Evolutionary conservation across 805 yeast species (phyloP), one percentile per base, ranked within the genome.

Genomic region (Kodamaea nitidulidarum): DNA sequence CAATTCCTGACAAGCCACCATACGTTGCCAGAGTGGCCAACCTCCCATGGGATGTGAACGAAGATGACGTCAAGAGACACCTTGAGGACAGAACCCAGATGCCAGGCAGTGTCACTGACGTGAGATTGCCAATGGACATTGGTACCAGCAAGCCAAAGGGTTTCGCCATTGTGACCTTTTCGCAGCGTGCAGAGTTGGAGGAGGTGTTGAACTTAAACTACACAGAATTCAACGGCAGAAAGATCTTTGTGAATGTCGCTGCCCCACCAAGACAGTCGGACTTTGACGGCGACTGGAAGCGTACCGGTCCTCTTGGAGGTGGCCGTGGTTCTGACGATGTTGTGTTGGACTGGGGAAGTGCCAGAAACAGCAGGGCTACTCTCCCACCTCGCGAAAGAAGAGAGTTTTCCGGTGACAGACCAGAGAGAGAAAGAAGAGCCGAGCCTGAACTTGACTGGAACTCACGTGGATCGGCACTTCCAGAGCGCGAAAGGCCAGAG

Each of bases 1-100:
- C 96, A 31, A 73, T 93, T 44, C 99, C 99, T 33, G 91, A 88
- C 52, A 74, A 67, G 38, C 88, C 97, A 14, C 99, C 99, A 39
- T 93, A 65, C 73, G 83, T 85, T 54, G 97, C 96, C n/a, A 79
- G 87, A 60, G 73, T 91, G 49, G 78, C 78, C 58, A 88, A 90
- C 67, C 76, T 93, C 56, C 87, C 96, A 44, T 84, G 85, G 81
- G 90, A 84, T 42, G 75, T 78, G 32, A 62, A 70, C 34, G 97
- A 91, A 61, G 78, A 71, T 26, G 76, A 71, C 38, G 70, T 84
- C 42, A 67, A 61, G 38, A 75, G 73, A 17, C 84, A 82, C 70
- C 74, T 84, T 42, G 81, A 76, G 51, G 76, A 74, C 43, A 70
- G 78, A 47, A 65, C 67, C 53, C 80, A 75, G 49, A 66, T 71